phyloP scores from a whole-genome alignment of 495 filamentous ascomycete species.

The Penicillium psychrofluorescens region DNA sequence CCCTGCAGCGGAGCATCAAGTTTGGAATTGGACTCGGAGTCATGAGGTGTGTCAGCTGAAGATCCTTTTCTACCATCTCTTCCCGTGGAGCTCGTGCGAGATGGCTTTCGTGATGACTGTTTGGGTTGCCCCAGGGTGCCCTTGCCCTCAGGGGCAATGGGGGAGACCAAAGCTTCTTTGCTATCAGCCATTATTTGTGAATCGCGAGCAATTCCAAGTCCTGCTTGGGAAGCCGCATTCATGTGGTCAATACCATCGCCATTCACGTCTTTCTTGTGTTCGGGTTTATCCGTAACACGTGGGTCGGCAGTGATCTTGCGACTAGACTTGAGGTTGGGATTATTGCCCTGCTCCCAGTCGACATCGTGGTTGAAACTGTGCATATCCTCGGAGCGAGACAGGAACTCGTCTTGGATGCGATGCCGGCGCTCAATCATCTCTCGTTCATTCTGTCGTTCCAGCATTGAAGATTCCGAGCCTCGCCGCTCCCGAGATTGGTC shows the following conservation, averaged over 20 bases:
- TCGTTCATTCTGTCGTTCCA: slow-evolving; percentile 41
- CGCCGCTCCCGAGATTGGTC: slow-evolving; percentile 10
- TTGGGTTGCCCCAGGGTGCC: slow-evolving; percentile 46
- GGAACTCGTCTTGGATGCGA: slow-evolving; percentile 52
- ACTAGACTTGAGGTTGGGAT: slow-evolving; percentile 52
- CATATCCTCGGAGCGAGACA: slow-evolving; percentile 53
- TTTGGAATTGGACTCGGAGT: slow-evolving; percentile 12
- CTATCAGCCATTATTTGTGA: slow-evolving; percentile 52
- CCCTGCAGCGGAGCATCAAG: slow-evolving; percentile 6
- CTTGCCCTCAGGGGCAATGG: slow-evolving; percentile 53
- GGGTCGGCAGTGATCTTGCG: slow-evolving; percentile 56
- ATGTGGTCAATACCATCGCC: slow-evolving; percentile 69
- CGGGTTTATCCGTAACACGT: slow-evolving; percentile 54
- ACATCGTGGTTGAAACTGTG: slow-evolving; percentile 83
- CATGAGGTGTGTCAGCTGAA: slow-evolving; percentile 42
- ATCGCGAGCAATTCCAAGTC: slow-evolving; percentile 55
- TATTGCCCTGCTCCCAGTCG: slow-evolving; percentile 58
- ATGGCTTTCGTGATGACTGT: slow-evolving; percentile 15
- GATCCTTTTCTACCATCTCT: slow-evolving; percentile 33
- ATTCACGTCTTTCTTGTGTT: slow-evolving; percentile 67
- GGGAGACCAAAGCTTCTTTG: slow-evolving; percentile 57
- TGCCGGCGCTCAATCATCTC: slow-evolving; percentile 51
- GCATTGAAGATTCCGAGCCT: slow-evolving; percentile 28
- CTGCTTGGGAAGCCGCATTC: slow-evolving; percentile 48
- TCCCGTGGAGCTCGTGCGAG: slow-evolving; percentile 10